phyloP scores from a whole-genome alignment of 2,329 filamentous ascomycete genomes.

The Colletotrichum spinosum region DNA sequence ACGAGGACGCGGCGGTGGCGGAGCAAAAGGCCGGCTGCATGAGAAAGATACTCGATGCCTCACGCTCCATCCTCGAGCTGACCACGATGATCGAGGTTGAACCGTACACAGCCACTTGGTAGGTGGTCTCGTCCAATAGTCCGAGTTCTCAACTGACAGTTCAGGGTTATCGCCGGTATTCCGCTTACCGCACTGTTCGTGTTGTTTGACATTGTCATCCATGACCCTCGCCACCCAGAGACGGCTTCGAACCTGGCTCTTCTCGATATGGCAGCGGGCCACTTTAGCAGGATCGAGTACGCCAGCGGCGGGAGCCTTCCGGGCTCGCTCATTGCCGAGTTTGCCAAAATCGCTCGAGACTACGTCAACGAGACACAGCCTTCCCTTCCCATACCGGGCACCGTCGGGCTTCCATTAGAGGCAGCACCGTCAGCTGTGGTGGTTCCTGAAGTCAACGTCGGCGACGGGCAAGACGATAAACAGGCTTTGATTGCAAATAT shows the following conservation, averaged over 20 bases:
- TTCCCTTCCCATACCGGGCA: not conserved
- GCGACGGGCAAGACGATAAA: no score
- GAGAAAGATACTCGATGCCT: slow-evolving; percentile 39
- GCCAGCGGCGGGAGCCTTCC: slow-evolving; percentile 50
- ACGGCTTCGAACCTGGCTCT: slow-evolving; percentile 50
- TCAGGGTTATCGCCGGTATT: slow-evolving; percentile 48
- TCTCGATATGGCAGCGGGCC: slow-evolving; percentile 54
- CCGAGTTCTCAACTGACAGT: not conserved
- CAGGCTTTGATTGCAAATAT: no score
- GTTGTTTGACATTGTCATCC: slow-evolving; percentile 54
- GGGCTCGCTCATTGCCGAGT: slow-evolving; percentile 51
- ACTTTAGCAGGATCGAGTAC: slow-evolving; percentile 56
- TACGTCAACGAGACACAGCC: slow-evolving; percentile 46
- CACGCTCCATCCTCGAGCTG: slow-evolving; percentile 44
- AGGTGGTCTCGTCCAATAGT: not conserved
- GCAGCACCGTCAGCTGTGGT: not conserved
- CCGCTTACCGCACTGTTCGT: slow-evolving; percentile 53
- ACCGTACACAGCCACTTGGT: slow-evolving; percentile 45
- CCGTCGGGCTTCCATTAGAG: not conserved
- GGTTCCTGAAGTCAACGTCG: not conserved
- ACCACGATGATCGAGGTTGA: slow-evolving; percentile 45
- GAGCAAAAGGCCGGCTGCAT: slow-evolving; percentile 37
- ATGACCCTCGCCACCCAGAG: slow-evolving; percentile 49
- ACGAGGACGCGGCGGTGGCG: slow-evolving; percentile 17
- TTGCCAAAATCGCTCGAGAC: slow-evolving; percentile 55